Base-by-base conservation (phyloP, 305 asterid genomes). In the Plantago coronopus region DNA sequence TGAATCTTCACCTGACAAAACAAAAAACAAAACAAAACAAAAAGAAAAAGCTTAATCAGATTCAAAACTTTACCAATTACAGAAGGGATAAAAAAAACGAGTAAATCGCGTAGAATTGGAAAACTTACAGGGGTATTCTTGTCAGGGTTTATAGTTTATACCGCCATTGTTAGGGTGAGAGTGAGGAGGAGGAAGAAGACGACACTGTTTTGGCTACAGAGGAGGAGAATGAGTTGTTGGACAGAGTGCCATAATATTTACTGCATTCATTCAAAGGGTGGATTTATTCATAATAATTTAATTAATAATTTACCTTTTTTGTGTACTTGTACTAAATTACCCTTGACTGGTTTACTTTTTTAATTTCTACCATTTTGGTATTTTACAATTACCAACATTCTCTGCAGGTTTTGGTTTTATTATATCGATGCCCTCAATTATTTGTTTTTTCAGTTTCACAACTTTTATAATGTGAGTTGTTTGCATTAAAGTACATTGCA, bases 181-280 rank as follows among this genome's bases (percentile, higher is more conserved):
- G 5, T 15, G 16, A 49, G 25, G 16, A 15, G 8, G 21, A 49
- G 17, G 31, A 21, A n/a, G 56, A 49, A 20, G 55, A 20, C 55
- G 55, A 49, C 31, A 49, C 17, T 49, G n/a, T 49, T 49, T 49
- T 49, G 27, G 55, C 25, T 49, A 49, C 55, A 49, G 29, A 20
- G 56, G 29, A 20, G 56, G 9, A 49, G 56, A 49, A 49, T 49
- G 56, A 20, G 56, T 17, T 46, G 31, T 49, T 49, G 56, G 56
- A 27, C 56, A 49, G 34, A 4, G 56, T 49, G 56, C 34, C 56
- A 49, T 21, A 49, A 49, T 49, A 49, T 18, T 48, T 48, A 18
- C 54, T 47, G 12, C 12, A 34, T 34, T 34, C 9, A 34, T 12
- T 7, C 0, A 34, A 6, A 7, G 11, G 8, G 9, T 34, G 11